Evolutionary conservation across 2,329 filamentous ascomycete species (phyloP), one percentile per base, ranked within the genome.

Genomic region (Diplocarpon mali): DNA sequence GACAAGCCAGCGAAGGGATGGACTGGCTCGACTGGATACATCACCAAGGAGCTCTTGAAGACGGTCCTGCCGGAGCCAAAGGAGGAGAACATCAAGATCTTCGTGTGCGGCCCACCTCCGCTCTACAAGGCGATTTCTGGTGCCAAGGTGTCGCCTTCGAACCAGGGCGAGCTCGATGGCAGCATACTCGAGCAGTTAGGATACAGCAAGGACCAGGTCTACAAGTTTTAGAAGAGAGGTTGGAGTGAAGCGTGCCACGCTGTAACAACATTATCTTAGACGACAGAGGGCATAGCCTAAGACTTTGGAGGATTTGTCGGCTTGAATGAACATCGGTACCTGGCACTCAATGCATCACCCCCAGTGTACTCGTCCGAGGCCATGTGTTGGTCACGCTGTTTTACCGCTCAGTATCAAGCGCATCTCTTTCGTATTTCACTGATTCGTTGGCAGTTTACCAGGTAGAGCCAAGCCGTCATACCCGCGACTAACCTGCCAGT

Each of bases 111-210:
- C 0, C 92, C 92, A 11, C 89, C 90, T 2, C 85, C 82, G 35
- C 64, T 96, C 73, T 95, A 95, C 79, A 94, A 95, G 67, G 84
- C 88, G 48, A 80, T 96, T 56, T 90, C 84, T 31, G 92, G 92
- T 29, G 68, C 69, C 60, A 96, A 98, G 85, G 81, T 83, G 65
- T 92, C 83, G 67, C 88, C 89, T n/a, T 73, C 77, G 59, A 88
- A 98, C 64, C 92, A 98, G 70, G 92, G 92, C 56, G 90, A 96
- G 69, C 73, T 98, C 32, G 54, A 71, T 70, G 8, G 92, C 85
- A 50, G 46, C 52, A 71, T 81, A 53, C 71, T 98, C 53, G 83
- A 87, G 69, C 86, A 95, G 59, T 71, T 95, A 31, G 88, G 88
- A 35, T 88, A 87, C 68, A 71, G 61, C 54, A 79, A 86, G 72